Conservation (phyloP, 139 green algal genomes). For the Spirogloea muscicola region DNA sequence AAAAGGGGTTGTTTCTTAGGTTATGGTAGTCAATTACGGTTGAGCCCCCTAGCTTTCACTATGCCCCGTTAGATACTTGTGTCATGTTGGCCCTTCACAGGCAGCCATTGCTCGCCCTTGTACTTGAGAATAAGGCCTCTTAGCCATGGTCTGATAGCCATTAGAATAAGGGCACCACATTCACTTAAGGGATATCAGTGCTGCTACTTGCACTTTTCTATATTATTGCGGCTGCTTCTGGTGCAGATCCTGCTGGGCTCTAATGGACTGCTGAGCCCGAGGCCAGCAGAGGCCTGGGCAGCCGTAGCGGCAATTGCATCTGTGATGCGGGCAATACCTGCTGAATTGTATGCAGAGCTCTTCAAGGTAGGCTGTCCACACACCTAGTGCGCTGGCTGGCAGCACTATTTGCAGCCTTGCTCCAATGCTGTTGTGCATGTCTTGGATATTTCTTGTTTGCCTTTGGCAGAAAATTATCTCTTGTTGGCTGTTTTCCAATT, state of each 20-base stretch:
- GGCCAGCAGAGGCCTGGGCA: conserved; percentile 2
- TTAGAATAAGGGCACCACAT: no score
- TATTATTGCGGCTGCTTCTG: background rate
- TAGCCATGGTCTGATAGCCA: no score
- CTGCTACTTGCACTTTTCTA: background rate
- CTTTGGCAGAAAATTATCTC: background rate
- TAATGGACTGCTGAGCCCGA: conserved; percentile 17
- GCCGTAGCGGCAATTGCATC: conserved; percentile 30
- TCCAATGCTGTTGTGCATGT: background rate
- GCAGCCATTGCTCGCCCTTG: background rate
- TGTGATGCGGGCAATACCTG: conserved; percentile 21
- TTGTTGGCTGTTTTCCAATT: background rate
- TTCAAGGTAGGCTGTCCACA: background rate
- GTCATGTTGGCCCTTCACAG: background rate
- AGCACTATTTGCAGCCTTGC: no score
- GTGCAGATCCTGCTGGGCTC: conserved; percentile 38
- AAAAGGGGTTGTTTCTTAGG: no score
- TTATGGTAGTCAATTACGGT: background rate
- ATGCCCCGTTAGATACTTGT: background rate
- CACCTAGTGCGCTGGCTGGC: background rate
- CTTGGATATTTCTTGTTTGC: background rate
- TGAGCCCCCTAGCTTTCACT: background rate
- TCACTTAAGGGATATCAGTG: background rate
- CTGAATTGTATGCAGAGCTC: conserved; percentile 40
- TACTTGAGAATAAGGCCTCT: background rate